Conservation (phyloP, 2,329 filamentous ascomycete genomes). For the Incumbomyces lentus region DNA sequence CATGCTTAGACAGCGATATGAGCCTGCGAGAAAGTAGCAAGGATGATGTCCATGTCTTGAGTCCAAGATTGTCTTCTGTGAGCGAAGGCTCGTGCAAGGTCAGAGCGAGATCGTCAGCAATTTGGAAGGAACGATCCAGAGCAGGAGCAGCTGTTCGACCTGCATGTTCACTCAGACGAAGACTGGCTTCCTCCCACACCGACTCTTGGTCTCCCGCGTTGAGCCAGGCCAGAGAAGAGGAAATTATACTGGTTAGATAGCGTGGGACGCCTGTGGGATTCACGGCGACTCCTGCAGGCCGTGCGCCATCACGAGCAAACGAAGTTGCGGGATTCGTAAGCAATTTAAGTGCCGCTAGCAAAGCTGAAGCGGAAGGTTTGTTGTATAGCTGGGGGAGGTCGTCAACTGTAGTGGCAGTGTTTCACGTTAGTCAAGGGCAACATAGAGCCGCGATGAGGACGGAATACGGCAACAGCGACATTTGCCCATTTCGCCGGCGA, state of each 20-base stretch:
- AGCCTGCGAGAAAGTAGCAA: constrained; percentile 73
- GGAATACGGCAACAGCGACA: too few species aligned
- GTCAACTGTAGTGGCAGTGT: constrained; percentile 33
- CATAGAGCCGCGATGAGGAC: too few species aligned
- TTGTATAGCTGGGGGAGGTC: constrained; percentile 78
- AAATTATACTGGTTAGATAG: constrained; percentile 39
- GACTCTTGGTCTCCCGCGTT: constrained; percentile 34
- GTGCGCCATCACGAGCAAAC: constrained; percentile 21
- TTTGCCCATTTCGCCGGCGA: too few species aligned
- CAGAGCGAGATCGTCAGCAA: constrained; percentile 50
- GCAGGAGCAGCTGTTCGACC: constrained; percentile 62
- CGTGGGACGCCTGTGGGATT: constrained; percentile 32
- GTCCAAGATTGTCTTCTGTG: constrained; percentile 75
- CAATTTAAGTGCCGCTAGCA: constrained; percentile 56
- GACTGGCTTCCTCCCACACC: constrained; percentile 66
- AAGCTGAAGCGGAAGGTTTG: constrained; percentile 54
- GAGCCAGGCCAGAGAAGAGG: constrained; percentile 36
- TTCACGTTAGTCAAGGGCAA: background rate
- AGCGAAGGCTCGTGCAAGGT: constrained; percentile 75
- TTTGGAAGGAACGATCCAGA: constrained; percentile 50
- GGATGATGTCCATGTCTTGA: constrained; percentile 93
- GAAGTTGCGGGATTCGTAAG: constrained; percentile 55
- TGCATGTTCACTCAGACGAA: constrained; percentile 72
- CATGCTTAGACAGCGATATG: constrained; percentile 22
- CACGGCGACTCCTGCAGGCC: constrained; percentile 25